Percentiles rank a stretch among this genome's conserved stretches.
Evolutionary conservation across 2,329 filamentous ascomycete species (phyloP).

Genomic region (Fonsecaea pedrosoi): DNA sequence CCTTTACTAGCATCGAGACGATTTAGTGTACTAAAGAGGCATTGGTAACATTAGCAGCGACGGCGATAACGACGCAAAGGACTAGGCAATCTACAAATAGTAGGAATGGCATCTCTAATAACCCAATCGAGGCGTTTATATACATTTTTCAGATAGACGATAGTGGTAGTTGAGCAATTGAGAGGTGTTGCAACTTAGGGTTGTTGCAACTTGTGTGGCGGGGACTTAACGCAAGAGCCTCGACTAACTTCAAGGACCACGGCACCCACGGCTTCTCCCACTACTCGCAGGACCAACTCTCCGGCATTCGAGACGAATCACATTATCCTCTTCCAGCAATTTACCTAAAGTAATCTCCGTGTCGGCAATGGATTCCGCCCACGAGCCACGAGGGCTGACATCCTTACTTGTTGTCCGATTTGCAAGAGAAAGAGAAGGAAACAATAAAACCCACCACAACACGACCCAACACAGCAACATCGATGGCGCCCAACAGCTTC

Average conservation of each 20-base stretch:
- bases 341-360: neutral
- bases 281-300: neutral
- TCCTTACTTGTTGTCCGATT: neutral
- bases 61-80: neutral
- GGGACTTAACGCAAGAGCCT: neutral
- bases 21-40: no score
- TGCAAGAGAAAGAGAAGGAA: neutral
- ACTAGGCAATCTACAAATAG: neutral
- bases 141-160: no score
- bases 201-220: no score
- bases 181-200: no score
- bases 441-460: no score
- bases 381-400: no score
- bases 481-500: constrained; percentile 37
- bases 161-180: no score
- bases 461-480: neutral
- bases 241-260: neutral
- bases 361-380: neutral
- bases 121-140: no score
- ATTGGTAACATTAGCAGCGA: neutral
- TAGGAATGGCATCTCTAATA: no score
- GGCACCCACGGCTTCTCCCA: neutral
- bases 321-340: neutral
- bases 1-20: constrained; percentile 22
- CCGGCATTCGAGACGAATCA: neutral